Evolutionary conservation across 768 basidiomycete genomes (phyloP).

Genomic region (Lactarius hengduanensis): DNA sequence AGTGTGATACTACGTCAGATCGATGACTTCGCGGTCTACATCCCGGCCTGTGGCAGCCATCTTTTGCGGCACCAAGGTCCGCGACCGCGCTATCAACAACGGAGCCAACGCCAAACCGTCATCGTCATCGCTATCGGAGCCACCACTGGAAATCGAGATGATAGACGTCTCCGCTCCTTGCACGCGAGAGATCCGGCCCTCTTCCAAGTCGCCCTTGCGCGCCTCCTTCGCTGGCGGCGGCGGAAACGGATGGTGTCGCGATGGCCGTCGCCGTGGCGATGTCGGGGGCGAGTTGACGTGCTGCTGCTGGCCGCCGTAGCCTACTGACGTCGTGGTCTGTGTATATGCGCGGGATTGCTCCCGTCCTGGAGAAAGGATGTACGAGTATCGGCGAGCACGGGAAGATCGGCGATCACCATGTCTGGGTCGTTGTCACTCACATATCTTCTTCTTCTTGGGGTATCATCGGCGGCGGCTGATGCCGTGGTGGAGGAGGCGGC

Average conservation of each 20-base stretch:
- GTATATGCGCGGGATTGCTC: background rate
- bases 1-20: slow-evolving; percentile 38
- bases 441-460: slow-evolving; percentile 9
- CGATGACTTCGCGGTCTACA: slow-evolving; percentile 38
- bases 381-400: background rate
- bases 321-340: background rate
- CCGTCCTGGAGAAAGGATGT: background rate
- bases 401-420: slow-evolving; percentile 16
- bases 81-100: slow-evolving; percentile 32
- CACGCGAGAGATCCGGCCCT: background rate
- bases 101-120: slow-evolving; percentile 27
- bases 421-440: slow-evolving; percentile 19
- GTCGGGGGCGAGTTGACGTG: background rate
- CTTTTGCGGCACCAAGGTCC: slow-evolving; percentile 1
- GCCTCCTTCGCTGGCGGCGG: background rate
- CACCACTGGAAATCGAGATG: slow-evolving; percentile 45
- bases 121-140: slow-evolving; percentile 6
- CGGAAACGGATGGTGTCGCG: background rate
- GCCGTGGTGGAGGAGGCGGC: background rate
- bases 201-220: background rate
- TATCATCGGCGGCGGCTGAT: slow-evolving; percentile 6
- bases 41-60: background rate
- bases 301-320: background rate
- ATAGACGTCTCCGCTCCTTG: slow-evolving; percentile 29
- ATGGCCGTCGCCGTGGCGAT: background rate